These are phyloP conservation scores for Arabis alpina DNA, from an alignment of 345 rosid species.

Conservation along the genomic window DNA sequence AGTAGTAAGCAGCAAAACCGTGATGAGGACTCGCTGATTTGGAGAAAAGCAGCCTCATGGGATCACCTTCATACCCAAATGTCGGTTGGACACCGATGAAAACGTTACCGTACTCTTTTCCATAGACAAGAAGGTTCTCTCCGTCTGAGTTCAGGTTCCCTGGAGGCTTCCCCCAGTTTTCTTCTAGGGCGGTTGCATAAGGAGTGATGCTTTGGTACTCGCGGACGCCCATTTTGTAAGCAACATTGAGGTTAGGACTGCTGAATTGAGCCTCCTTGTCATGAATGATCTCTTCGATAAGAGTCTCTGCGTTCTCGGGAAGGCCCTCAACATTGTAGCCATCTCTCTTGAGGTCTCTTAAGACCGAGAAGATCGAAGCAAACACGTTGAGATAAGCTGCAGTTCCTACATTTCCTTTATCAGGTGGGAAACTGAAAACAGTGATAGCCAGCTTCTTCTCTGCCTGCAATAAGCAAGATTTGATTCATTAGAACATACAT, in stretches of 20 bases:
- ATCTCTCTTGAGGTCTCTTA: slow-evolving; percentile 75
- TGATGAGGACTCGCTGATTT: slow-evolving; percentile 98
- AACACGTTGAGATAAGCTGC: slow-evolving; percentile 97
- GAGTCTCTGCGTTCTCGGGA: slow-evolving; percentile 89
- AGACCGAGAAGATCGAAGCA: slow-evolving; percentile 89
- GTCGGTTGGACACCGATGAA: slow-evolving; percentile 99
- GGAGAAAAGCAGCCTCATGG: slow-evolving; percentile 94
- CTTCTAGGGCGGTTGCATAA: slow-evolving; percentile 83
- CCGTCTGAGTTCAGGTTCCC: slow-evolving; percentile 97
- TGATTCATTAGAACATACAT: slow-evolving; percentile 28
- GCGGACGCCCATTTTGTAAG: slow-evolving; percentile 89
- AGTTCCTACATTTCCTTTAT: slow-evolving; percentile 94
- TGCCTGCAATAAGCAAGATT: slow-evolving; percentile 54
- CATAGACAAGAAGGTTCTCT: slow-evolving; percentile 88
- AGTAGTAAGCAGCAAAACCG: slow-evolving; percentile 96
- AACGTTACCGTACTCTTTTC: slow-evolving; percentile 88
- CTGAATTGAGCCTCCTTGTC: slow-evolving; percentile 99
- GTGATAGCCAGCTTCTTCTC: slow-evolving; percentile 93
- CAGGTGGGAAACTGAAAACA: slow-evolving; percentile 99
- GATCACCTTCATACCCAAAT: slow-evolving; percentile 99
- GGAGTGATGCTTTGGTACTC: slow-evolving; percentile 88
- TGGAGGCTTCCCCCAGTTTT: slow-evolving; percentile 99
- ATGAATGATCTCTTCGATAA: slow-evolving; percentile 87
- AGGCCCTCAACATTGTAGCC: slow-evolving; percentile 93
- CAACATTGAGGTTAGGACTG: slow-evolving; percentile 90